Conservation (phyloP, 2,329 filamentous ascomycete genomes). For the Stagonosporopsis rhizophila region DNA sequence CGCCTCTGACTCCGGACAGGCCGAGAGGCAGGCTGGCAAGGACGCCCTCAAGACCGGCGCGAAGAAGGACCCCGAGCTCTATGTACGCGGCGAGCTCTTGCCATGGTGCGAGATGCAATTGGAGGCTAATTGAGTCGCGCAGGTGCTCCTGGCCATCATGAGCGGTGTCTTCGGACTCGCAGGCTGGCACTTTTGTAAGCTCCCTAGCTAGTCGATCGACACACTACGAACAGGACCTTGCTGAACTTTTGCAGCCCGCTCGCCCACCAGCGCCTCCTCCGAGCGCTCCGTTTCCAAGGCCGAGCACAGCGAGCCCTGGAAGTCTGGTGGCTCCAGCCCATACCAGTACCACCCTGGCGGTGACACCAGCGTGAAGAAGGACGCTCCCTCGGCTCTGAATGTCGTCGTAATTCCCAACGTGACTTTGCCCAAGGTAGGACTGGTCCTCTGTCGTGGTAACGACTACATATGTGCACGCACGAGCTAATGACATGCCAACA, state of each 20-base stretch:
- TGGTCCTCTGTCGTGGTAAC: background rate
- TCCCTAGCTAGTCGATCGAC: conserved; percentile 13
- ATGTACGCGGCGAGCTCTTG: conserved; percentile 59
- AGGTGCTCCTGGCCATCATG: conserved; percentile 95
- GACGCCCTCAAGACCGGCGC: conserved; percentile 67
- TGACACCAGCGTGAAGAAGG: conserved; percentile 78
- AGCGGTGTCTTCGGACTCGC: conserved; percentile 84
- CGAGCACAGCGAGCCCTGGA: conserved; percentile 88
- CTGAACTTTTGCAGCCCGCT: conserved; percentile 67
- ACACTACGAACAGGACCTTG: conserved; percentile 3
- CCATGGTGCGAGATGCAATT: background rate
- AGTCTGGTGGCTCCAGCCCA: conserved; percentile 67
- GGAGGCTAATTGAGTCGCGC: conserved; percentile 35
- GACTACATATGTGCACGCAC: conserved; percentile 2
- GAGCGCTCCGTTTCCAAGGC: conserved; percentile 79
- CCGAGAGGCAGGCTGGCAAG: conserved; percentile 56
- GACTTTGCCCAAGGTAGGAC: conserved; percentile 76
- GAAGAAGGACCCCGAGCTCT: conserved; percentile 76
- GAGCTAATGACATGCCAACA: conserved; percentile 47
- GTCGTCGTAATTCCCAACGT: conserved; percentile 93
- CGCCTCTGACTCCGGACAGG: conserved; percentile 38
- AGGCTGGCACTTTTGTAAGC: conserved; percentile 84
- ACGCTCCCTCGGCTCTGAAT: conserved; percentile 95
- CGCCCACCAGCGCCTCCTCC: conserved; percentile 84
- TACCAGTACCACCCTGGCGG: conserved; percentile 79